Conservation (phyloP, 2,329 filamentous ascomycete species). For the Leptographium lundbergii region DNA sequence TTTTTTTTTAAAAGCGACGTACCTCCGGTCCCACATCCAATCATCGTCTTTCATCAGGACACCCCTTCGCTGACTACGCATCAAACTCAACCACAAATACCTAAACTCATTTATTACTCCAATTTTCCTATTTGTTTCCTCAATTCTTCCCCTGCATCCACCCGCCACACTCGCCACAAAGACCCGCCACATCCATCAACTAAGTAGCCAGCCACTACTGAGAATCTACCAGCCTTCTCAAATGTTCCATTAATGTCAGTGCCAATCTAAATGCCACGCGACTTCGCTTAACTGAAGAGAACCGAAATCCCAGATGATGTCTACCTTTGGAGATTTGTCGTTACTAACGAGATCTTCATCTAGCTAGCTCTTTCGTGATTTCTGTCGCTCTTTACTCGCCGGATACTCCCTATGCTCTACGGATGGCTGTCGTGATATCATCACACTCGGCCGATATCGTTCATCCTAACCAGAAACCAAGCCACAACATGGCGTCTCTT, state of each 20-base stretch:
- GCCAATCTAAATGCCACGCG: not conserved
- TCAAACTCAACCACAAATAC: not conserved
- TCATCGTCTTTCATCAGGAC: constrained; percentile 4
- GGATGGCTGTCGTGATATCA: constrained; percentile 42
- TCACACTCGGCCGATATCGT: constrained; percentile 26
- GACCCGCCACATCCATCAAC: not conserved
- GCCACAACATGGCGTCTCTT: constrained; percentile 37
- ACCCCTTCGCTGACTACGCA: constrained; percentile 2
- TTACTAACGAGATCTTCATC: not conserved
- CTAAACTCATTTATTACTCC: constrained; percentile 10
- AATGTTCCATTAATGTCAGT: constrained; percentile 1
- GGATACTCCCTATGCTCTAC: constrained; percentile 14
- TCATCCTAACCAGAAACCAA: constrained; percentile 35
- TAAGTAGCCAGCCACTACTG: constrained; percentile 5
- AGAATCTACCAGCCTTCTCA: constrained; percentile 8
- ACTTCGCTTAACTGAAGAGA: not conserved
- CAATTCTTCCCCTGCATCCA: constrained; percentile 1
- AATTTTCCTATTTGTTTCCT: constrained; percentile 15
- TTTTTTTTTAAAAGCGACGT: constrained; percentile 16
- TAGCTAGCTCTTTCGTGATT: constrained; percentile 14
- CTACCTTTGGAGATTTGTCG: not conserved
- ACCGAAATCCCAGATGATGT: not conserved
- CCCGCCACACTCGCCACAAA: constrained; percentile 8
- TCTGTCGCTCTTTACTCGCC: constrained; percentile 23
- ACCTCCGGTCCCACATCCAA: constrained; percentile 8